phyloP scores from a whole-genome alignment of 768 basidiomycete genomes.

The Termitomyces sp. region DNA sequence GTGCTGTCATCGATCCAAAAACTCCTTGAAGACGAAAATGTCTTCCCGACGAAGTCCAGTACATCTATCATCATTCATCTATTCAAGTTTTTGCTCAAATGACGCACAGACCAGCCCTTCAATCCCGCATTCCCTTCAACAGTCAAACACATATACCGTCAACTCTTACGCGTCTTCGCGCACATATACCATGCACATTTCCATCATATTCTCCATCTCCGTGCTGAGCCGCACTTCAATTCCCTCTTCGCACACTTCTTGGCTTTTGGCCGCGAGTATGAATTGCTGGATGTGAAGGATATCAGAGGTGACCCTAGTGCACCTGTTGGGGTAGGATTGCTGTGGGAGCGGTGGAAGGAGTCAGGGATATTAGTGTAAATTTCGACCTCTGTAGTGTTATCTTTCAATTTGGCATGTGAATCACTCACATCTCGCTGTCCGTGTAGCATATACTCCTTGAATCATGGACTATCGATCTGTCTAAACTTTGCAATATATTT shows the following conservation, averaged over 20 bases:
- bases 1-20: slow-evolving; percentile 98
- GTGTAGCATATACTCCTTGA: background rate
- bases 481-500: background rate
- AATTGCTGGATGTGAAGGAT: slow-evolving; percentile 85
- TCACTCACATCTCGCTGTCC: background rate
- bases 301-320: slow-evolving; percentile 62
- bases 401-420: background rate
- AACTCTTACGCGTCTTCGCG: slow-evolving; percentile 93
- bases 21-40: slow-evolving; percentile 87
- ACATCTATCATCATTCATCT: slow-evolving; percentile 17
- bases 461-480: background rate
- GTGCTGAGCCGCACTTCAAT: slow-evolving; percentile 93
- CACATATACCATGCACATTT: slow-evolving; percentile 98
- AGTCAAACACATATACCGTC: slow-evolving; percentile 90
- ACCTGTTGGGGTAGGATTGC: slow-evolving; percentile 64
- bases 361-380: slow-evolving; percentile 54
- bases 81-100: background rate
- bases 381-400: background rate
- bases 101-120: slow-evolving; percentile 74
- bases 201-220: slow-evolving; percentile 83
- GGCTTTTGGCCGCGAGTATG: slow-evolving; percentile 92
- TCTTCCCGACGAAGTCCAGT: slow-evolving; percentile 97
- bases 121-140: slow-evolving; percentile 85
- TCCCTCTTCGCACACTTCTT: slow-evolving; percentile 97
- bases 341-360: slow-evolving; percentile 90